These are phyloP conservation scores for Termitomyces sp. DNA, from an alignment of 768 basidiomycete species.

Conservation along the genomic window DNA sequence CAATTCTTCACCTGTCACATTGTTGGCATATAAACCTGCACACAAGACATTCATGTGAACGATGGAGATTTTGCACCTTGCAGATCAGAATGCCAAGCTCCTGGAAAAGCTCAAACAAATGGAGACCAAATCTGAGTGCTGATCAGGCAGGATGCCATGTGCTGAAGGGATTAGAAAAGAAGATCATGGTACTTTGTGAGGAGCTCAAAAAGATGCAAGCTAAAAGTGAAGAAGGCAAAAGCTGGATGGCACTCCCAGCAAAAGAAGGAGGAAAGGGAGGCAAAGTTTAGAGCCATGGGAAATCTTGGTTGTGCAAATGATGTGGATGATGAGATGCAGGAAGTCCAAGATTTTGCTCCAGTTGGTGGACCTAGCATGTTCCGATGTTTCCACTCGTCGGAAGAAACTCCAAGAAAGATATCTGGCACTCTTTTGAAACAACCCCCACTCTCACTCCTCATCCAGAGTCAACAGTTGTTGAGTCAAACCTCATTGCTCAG, in stretches of 20 bases:
- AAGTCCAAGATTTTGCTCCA: conserved; percentile 59
- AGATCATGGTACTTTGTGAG: conserved; percentile 67
- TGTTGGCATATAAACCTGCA: conserved; percentile 22
- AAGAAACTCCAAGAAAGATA: conserved; percentile 14
- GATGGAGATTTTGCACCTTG: conserved; percentile 61
- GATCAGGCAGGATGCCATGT: conserved; percentile 66
- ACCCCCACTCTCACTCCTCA: conserved; percentile 10
- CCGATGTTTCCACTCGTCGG: conserved; percentile 22
- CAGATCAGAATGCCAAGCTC: conserved; percentile 82
- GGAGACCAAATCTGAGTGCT: conserved; percentile 62
- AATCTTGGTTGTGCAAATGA: conserved; percentile 26
- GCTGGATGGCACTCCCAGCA: conserved; percentile 35
- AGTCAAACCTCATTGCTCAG: conserved; percentile 56
- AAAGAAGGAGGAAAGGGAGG: conserved; percentile 49
- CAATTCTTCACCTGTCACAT: conserved; percentile 11
- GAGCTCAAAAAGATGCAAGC: conserved; percentile 75
- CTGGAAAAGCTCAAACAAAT: conserved; percentile 69
- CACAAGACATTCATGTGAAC: conserved; percentile 61
- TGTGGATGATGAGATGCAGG: conserved; percentile 19
- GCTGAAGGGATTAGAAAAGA: conserved; percentile 70
- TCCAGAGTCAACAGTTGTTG: conserved; percentile 51
- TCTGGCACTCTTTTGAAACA: conserved; percentile 11
- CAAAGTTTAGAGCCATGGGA: conserved; percentile 48
- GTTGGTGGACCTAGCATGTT: conserved; percentile 27
- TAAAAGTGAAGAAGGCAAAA: conserved; percentile 58